Conservation (phyloP, 2,329 filamentous ascomycete species). For the Colletotrichum salicis region DNA sequence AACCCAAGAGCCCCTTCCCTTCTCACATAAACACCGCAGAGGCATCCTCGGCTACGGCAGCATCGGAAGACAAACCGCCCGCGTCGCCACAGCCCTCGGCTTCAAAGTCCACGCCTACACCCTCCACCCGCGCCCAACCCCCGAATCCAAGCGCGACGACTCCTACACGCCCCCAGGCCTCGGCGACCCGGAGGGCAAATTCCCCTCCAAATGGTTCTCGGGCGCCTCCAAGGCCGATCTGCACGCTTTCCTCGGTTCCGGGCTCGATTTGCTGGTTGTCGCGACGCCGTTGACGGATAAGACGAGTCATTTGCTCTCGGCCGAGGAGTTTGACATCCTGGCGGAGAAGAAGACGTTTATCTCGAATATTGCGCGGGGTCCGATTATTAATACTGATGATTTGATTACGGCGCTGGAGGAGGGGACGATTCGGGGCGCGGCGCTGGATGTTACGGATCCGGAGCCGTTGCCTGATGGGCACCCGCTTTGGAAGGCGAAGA, state of each 20-base stretch:
- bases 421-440: slow-evolving; percentile 73
- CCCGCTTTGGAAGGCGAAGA: slow-evolving; percentile 75
- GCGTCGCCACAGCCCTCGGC: slow-evolving; percentile 72
- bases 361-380: slow-evolving; percentile 76
- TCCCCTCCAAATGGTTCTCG: slow-evolving; percentile 63
- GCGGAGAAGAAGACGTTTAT: slow-evolving; percentile 65
- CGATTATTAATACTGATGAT: slow-evolving; percentile 61
- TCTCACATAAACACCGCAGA: slow-evolving; percentile 40
- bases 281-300: slow-evolving; percentile 60
- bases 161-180: slow-evolving; percentile 77
- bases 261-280: slow-evolving; percentile 65
- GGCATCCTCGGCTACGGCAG: slow-evolving; percentile 66
- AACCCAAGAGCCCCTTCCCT: background rate
- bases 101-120: slow-evolving; percentile 82
- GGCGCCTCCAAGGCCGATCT: slow-evolving; percentile 55
- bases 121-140: slow-evolving; percentile 73
- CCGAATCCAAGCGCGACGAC: slow-evolving; percentile 70
- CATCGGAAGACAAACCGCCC: slow-evolving; percentile 64
- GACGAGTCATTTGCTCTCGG: slow-evolving; percentile 62
- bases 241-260: slow-evolving; percentile 61
- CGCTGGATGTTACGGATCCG: slow-evolving; percentile 82
- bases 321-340: slow-evolving; percentile 59
- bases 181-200: slow-evolving; percentile 60
- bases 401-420: slow-evolving; percentile 70
- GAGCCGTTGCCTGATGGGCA: slow-evolving; percentile 78